Conservation (phyloP, 768 basidiomycete species). For the Rhodotorula sphaerocarpa region DNA sequence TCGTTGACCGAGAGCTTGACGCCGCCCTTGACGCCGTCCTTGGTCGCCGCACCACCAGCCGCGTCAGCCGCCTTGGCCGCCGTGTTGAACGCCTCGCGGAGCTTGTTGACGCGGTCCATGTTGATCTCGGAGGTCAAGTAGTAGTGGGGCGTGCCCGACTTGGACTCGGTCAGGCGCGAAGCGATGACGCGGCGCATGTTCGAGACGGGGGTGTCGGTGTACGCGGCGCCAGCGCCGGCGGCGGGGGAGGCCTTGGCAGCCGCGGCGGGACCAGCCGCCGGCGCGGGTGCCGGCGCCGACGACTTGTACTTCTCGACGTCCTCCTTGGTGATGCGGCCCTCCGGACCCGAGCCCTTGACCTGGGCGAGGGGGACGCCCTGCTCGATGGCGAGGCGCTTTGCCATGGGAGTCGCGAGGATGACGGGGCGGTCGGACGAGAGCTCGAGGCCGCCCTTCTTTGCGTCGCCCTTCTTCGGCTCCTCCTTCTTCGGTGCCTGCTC, state of each 20-base stretch:
- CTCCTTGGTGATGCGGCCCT: slow-evolving; percentile 85
- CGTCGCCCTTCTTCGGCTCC: slow-evolving; percentile 32
- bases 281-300: slow-evolving; percentile 38
- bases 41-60: slow-evolving; percentile 43
- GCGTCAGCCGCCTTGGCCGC: slow-evolving; percentile 54
- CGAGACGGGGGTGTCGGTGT: slow-evolving; percentile 77
- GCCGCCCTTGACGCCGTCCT: slow-evolving; percentile 54
- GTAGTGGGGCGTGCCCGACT: slow-evolving; percentile 92
- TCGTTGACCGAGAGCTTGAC: slow-evolving; percentile 90
- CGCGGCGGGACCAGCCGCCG: slow-evolving; percentile 45
- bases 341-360: slow-evolving; percentile 86
- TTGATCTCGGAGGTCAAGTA: slow-evolving; percentile 89
- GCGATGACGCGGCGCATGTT: slow-evolving; percentile 96
- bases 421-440: slow-evolving; percentile 53
- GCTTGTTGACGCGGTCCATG: slow-evolving; percentile 92
- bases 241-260: slow-evolving; percentile 50
- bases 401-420: slow-evolving; percentile 90
- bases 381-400: slow-evolving; percentile 94
- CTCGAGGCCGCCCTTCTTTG: slow-evolving; percentile 35
- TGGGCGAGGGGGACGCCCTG: slow-evolving; percentile 80
- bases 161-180: slow-evolving; percentile 78
- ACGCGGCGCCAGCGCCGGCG: slow-evolving; percentile 48
- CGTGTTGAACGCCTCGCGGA: slow-evolving; percentile 86
- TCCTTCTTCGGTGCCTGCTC: slow-evolving; percentile 42
- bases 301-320: slow-evolving; percentile 87